Conservation (phyloP, 352 stramenopile species). For the Aphanomyces stellatus region DNA sequence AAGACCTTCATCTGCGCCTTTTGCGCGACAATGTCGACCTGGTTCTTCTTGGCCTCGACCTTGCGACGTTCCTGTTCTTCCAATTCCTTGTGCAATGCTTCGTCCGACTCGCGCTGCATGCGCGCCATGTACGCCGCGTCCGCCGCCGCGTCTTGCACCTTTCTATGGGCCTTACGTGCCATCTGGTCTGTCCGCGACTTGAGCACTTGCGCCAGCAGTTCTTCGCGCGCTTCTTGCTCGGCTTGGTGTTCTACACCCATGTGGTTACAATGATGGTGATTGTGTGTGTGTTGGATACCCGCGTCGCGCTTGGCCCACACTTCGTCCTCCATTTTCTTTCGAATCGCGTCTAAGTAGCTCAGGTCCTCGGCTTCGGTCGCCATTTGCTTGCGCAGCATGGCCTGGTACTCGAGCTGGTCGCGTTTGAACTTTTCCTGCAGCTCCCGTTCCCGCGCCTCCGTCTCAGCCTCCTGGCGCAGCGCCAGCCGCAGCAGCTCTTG, state of each 20-base stretch:
- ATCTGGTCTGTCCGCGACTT: constrained; percentile 46
- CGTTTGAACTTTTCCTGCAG: constrained; percentile 54
- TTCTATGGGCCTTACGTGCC: constrained; percentile 33
- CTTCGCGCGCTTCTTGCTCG: constrained; percentile 59
- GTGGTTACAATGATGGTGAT: background rate
- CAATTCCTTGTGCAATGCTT: constrained; percentile 68
- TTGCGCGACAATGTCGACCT: constrained; percentile 52
- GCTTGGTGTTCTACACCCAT: constrained; percentile 36
- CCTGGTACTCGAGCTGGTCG: constrained; percentile 68
- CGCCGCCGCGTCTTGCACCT: constrained; percentile 33
- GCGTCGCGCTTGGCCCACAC: constrained; percentile 71
- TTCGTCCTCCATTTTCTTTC: constrained; percentile 70
- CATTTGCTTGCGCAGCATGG: constrained; percentile 66
- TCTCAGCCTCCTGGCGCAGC: constrained; percentile 48
- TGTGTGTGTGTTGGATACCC: background rate
- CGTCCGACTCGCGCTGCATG: constrained; percentile 54
- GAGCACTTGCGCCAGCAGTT: constrained; percentile 63
- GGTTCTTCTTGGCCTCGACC: constrained; percentile 52
- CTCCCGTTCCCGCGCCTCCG: constrained; percentile 46
- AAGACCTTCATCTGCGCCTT: constrained; percentile 39
- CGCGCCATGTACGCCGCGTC: constrained; percentile 55
- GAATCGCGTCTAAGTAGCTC: constrained; percentile 55
- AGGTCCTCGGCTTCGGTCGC: constrained; percentile 58
- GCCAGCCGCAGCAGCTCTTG: constrained; percentile 44
- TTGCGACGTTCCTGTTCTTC: constrained; percentile 61